These are phyloP conservation scores for Craspedostauros australis DNA, from an alignment of 108 stramenopile species.

Conservation along the genomic window DNA sequence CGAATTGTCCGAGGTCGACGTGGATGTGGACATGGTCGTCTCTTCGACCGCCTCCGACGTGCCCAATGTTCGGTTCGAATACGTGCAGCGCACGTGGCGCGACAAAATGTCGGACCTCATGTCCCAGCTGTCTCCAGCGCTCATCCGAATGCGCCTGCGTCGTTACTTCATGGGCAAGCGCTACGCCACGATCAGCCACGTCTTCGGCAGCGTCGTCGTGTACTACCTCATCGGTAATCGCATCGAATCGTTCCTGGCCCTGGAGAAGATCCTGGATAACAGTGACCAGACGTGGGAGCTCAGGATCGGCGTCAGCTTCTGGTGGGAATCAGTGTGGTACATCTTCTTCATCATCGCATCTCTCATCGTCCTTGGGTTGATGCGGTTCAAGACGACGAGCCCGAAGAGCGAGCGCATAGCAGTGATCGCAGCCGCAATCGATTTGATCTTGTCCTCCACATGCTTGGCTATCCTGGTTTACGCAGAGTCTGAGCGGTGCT, in stretches of 20 bases:
- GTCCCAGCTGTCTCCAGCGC: no score
- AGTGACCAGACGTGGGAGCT: constrained; percentile 29
- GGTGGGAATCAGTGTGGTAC: constrained; percentile 42
- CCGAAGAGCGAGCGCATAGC: neutral
- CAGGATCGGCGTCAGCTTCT: constrained; percentile 28
- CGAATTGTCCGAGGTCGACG: constrained; percentile 22
- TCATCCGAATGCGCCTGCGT: constrained; percentile 3
- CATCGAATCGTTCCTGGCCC: constrained; percentile 33
- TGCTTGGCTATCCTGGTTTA: constrained; percentile 53
- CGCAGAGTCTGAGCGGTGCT: constrained; percentile 66
- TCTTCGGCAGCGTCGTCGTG: constrained; percentile 47
- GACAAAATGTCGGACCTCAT: no score
- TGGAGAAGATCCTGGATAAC: constrained; percentile 5
- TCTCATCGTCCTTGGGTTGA: constrained; percentile 14
- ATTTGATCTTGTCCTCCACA: constrained; percentile 33
- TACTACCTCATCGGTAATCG: constrained; percentile 49
- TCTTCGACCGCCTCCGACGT: no score
- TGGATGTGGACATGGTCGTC: no score
- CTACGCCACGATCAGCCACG: constrained; percentile 28
- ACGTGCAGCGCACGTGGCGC: no score
- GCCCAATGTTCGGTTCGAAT: no score
- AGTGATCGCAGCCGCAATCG: constrained; percentile 34
- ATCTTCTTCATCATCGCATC: constrained; percentile 28
- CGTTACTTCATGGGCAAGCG: constrained; percentile 21
- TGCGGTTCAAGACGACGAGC: constrained; percentile 8